Conservation (phyloP, 2,329 filamentous ascomycete species). For the Trichothecium roseum region DNA sequence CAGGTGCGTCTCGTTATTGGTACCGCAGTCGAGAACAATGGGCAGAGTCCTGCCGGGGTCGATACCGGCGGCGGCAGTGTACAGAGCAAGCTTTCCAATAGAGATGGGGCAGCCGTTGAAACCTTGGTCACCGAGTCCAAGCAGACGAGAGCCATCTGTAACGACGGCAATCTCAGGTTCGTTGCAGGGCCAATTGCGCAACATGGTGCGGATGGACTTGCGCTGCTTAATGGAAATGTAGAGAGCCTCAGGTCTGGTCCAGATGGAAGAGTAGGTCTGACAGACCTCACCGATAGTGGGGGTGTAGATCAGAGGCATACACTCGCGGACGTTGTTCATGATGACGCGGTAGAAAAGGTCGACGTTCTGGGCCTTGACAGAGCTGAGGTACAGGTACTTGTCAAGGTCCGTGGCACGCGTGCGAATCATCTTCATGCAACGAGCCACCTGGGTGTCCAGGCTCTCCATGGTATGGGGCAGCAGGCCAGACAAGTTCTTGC, state of each 20-base stretch:
- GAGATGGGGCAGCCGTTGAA: slow-evolving; percentile 98
- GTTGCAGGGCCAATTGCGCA: slow-evolving; percentile 84
- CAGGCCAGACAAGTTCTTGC: slow-evolving; percentile 56
- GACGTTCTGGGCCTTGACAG: slow-evolving; percentile 63
- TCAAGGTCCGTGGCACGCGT: slow-evolving; percentile 61
- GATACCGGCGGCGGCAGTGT: slow-evolving; percentile 92
- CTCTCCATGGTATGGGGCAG: slow-evolving; percentile 54
- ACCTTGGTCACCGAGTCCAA: slow-evolving; percentile 87
- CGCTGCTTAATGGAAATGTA: slow-evolving; percentile 95
- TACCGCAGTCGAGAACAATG: slow-evolving; percentile 58
- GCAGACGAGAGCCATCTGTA: slow-evolving; percentile 87
- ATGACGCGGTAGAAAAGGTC: slow-evolving; percentile 78
- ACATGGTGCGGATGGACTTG: slow-evolving; percentile 78
- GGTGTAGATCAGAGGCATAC: slow-evolving; percentile 80
- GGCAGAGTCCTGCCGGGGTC: slow-evolving; percentile 74
- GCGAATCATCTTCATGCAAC: slow-evolving; percentile 66
- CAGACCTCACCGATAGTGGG: slow-evolving; percentile 93
- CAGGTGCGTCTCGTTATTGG: slow-evolving; percentile 55
- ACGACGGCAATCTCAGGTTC: slow-evolving; percentile 94
- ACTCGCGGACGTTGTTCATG: slow-evolving; percentile 64
- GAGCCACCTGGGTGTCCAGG: slow-evolving; percentile 47
- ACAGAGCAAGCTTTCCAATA: slow-evolving; percentile 88
- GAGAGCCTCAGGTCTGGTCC: slow-evolving; percentile 87
- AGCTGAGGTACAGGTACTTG: slow-evolving; percentile 75
- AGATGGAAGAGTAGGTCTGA: slow-evolving; percentile 90